Percentiles rank a stretch among this genome's conserved stretches.
phyloP scores from a whole-genome alignment of 495 filamentous ascomycete genomes.

The Lophiostoma macrostomum region DNA sequence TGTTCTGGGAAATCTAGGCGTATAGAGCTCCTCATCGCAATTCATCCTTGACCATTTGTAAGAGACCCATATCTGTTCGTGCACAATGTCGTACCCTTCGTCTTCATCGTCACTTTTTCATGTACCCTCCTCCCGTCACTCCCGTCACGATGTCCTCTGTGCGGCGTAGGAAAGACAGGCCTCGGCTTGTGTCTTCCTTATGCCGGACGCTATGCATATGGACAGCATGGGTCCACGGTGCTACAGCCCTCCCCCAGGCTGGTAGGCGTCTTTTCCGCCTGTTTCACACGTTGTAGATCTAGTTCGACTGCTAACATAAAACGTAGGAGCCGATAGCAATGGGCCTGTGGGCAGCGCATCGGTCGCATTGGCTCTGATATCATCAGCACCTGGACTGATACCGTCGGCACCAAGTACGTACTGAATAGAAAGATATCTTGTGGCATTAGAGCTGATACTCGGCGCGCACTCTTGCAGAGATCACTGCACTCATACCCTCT shows the following conservation, averaged over 20 bases:
- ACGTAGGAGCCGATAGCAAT: conserved; percentile 9
- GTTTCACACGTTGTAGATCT: not conserved
- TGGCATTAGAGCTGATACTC: too few species aligned
- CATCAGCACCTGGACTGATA: conserved; percentile 8
- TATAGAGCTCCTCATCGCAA: conserved; percentile 4
- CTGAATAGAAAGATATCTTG: too few species aligned
- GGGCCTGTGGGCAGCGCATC: not conserved
- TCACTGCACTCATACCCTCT: conserved; percentile 15
- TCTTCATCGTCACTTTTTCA: not conserved
- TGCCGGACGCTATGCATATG: conserved; percentile 22
- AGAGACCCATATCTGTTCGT: conserved; percentile 6
- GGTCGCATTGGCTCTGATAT: not conserved
- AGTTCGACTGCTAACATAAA: conserved; percentile 6
- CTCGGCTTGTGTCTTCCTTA: conserved; percentile 4
- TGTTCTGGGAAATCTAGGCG: conserved; percentile 8
- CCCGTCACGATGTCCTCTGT: conserved; percentile 9
- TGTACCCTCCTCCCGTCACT: not conserved
- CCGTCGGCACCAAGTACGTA: conserved; percentile 13
- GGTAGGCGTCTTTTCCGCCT: conserved; percentile 15
- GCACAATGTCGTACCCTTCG: conserved; percentile 3
- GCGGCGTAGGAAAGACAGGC: not conserved
- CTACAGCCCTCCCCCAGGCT: conserved; percentile 18
- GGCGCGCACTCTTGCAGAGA: too few species aligned
- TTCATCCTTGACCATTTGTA: conserved; percentile 20
- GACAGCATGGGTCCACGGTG: conserved; percentile 15